Evolutionary conservation across 805 yeast species (phyloP).

Genomic region (Monosporozyma aerobia): DNA sequence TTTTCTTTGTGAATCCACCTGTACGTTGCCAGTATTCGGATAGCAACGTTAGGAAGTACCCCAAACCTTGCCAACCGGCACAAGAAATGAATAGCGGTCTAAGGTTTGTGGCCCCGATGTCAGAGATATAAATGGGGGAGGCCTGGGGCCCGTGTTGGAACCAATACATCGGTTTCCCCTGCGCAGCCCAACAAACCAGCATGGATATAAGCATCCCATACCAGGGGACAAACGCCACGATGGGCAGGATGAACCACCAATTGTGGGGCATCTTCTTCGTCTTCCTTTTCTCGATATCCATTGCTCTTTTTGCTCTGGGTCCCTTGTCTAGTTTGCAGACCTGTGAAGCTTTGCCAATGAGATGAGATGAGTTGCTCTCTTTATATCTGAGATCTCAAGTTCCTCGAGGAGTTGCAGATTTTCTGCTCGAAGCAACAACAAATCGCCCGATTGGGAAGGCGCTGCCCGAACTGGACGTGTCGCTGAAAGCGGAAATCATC

Average conservation of each 20-base stretch:
- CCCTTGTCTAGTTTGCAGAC: not conserved
- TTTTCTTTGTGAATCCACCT: constrained; percentile 30
- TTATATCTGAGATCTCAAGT: no score
- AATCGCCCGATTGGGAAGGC: no score
- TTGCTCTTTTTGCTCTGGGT: not conserved
- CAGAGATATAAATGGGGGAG: constrained; percentile 61
- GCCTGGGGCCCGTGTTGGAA: constrained; percentile 39
- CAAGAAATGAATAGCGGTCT: constrained; percentile 79
- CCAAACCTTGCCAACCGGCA: constrained; percentile 65
- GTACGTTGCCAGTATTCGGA: constrained; percentile 53
- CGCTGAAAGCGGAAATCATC: no score
- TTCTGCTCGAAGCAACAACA: no score
- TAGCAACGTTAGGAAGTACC: constrained; percentile 53
- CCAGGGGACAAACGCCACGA: constrained; percentile 64
- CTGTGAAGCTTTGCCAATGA: no score
- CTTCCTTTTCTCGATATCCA: not conserved
- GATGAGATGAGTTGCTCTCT: no score
- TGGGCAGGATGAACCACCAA: constrained; percentile 50
- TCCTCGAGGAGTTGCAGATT: no score
- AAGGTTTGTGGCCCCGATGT: constrained; percentile 78
- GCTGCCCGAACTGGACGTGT: no score
- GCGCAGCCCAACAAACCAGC: constrained; percentile 65
- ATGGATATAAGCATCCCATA: constrained; percentile 84
- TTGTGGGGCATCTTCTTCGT: constrained; percentile 27
- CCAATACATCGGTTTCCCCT: constrained; percentile 64